Conservation (phyloP, 495 filamentous ascomycete genomes). For the Daldinia concentrica region DNA sequence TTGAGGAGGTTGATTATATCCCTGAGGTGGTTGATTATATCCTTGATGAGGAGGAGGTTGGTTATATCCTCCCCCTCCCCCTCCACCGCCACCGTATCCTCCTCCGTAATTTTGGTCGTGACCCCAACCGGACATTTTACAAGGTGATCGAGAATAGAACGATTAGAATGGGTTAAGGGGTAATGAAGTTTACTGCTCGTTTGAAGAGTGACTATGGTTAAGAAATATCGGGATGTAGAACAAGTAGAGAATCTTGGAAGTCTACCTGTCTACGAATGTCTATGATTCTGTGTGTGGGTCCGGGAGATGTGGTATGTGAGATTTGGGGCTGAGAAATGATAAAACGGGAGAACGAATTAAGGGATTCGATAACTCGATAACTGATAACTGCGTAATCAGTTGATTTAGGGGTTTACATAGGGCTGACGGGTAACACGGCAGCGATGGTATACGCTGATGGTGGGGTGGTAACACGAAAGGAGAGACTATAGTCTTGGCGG, state of each 20-base stretch:
- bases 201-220: not conserved
- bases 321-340: conserved; percentile 22
- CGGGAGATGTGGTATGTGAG: not conserved
- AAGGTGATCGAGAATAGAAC: not conserved
- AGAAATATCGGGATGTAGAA: not conserved
- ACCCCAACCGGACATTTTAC: conserved; percentile 39
- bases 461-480: not conserved
- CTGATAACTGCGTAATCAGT: not conserved
- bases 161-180: not conserved
- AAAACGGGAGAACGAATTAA: conserved; percentile 4
- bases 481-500: conserved; percentile 6
- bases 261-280: not conserved
- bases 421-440: conserved; percentile 24
- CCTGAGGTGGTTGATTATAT: conserved; percentile 33
- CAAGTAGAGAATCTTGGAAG: not conserved
- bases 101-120: conserved; percentile 36
- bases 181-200: not conserved
- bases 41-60: conserved; percentile 29
- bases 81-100: conserved; percentile 37
- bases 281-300: conserved; percentile 1
- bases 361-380: not conserved
- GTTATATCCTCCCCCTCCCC: conserved; percentile 22
- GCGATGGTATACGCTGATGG: not conserved
- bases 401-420: conserved; percentile 28
- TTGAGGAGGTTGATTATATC: conserved; percentile 44